These are phyloP conservation scores for Maudiozyma barnettii DNA, from an alignment of 805 yeast genomes.

Conservation along the genomic window DNA sequence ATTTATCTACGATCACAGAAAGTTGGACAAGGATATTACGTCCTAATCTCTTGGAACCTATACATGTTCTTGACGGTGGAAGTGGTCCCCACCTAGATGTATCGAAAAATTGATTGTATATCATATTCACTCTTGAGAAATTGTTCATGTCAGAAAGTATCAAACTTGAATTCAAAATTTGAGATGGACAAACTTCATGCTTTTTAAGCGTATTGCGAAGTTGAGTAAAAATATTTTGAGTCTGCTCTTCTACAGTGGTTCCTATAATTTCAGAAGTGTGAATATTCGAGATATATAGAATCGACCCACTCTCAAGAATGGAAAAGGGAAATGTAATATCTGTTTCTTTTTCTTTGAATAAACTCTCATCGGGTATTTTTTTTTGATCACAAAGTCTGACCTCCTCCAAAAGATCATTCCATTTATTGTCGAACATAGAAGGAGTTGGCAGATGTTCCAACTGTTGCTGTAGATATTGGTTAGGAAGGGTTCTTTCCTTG, in stretches of 20 bases:
- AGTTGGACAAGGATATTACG: conserved; percentile 32
- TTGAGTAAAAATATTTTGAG: conserved; percentile 39
- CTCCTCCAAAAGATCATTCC: conserved; percentile 13
- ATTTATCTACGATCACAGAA: conserved; percentile 44
- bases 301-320: conserved; percentile 1
- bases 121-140: conserved; percentile 51
- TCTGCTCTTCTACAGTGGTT: conserved; percentile 35
- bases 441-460: conserved; percentile 33
- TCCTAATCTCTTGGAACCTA: conserved; percentile 45
- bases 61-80: conserved; percentile 88
- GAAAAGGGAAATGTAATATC: neutral
- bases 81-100: conserved; percentile 33
- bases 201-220: conserved; percentile 30
- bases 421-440: conserved; percentile 12
- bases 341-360: conserved; percentile 18
- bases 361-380: neutral
- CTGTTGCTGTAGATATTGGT: conserved; percentile 11
- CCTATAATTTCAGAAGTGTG: conserved; percentile 18
- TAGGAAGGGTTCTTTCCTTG: conserved; percentile 30
- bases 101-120: conserved; percentile 49
- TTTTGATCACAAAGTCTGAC: neutral
- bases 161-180: conserved; percentile 52
- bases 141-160: conserved; percentile 53
- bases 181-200: conserved; percentile 31
- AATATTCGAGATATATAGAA: conserved; percentile 38